Base-by-base conservation (phyloP, 352 stramenopile species). In the Phytophthora foliorum region DNA sequence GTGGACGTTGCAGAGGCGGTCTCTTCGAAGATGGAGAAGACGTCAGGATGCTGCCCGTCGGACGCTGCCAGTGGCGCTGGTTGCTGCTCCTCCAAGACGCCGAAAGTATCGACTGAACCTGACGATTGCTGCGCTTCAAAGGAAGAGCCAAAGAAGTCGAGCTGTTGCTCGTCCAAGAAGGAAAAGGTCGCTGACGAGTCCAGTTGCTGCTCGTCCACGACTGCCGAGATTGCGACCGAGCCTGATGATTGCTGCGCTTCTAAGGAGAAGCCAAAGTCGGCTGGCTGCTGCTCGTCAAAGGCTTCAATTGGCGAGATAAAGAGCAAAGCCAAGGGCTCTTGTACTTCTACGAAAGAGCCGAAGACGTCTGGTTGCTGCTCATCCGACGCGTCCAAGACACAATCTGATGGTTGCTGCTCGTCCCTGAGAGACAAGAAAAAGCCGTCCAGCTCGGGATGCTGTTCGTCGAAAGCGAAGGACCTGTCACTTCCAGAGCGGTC, bases 111-210 rank as follows among this genome's bases (percentile, higher is more conserved):
- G 29, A 41, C 50, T 41, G 49, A 42, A 21, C 4, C 13, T 21
- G 29, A 49, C 5, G n/a, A 27, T 14, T n/a, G 22, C 34, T 49
- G 44, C 49, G 19, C 29, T 48, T 6, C 6, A 1, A 46, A 44
- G 21, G 31, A 55, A n/a, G 13, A 42, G 13, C 32, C 52, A 4
- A 61, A 72, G 50, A 53, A 19, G 13, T 50, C 52, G 7, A 24
- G 25, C 17, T 63, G 60, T 24, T 69, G 60, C 22, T 76, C 63
- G 39, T 71, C 67, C 4, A 69, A 64, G 44, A 65, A 56, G 32
- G 4, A 49, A 13, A 21, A 44, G 25, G 11, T 11, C 10, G 1
- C 25, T 24, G 13, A 3, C 42, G 27, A 25, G 10, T 57, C 62
- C 11, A 24, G 17, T 14, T 60, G 55, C 38, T 66, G 53, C 7